Base-by-base conservation (phyloP, 805 yeast species). In the Metschnikowia matae region DNA sequence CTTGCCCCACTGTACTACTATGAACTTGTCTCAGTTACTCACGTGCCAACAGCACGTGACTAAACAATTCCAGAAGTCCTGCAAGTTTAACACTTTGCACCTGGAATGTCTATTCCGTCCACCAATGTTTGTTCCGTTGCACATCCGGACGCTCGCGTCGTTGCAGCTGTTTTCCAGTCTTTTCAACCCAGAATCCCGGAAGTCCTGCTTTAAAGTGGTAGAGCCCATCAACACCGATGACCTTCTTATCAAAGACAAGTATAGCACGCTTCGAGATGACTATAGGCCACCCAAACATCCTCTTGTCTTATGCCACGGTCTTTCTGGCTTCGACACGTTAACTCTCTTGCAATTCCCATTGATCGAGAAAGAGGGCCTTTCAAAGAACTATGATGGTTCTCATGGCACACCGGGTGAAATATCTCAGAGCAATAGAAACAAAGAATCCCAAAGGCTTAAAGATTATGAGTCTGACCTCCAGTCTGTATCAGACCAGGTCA, bases 301-400 rank as follows among this genome's bases (percentile, higher is more conserved):
- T 0, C 80, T 89, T 1, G 85, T 89, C 0, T 66, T 89, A 26
- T 89, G 96, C 59, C 97, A 89, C 69, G 97, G 97, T 0, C 75
- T 89, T 21, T 81, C 88, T 0, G 97, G 97, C 1, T 89, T 88
- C 58, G 95, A 87, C 58, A 74, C 64, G 46, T 50, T 73, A 40
- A 50, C 59, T 38, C 47, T 58, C 14, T 46, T 58, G 32, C 52
- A 48, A 37, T 48, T 50, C 34, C 61, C 61, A 18, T 58, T 49
- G 42, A 41, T 55, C 41, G 35, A 17, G 17, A 34, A 35, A 21
- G 46, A 44, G 39, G 51, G 45, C 6, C 32, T 40, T 6, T 21
- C 51, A 31, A 41, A 49, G 59, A 45, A 33, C 31, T 21, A 42
- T 33, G 45, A 15, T 17, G n/a, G 48, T 53, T 51, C 31, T 54